phyloP scores from a whole-genome alignment of 2,329 filamentous ascomycete species.

The Claviceps sp. region DNA sequence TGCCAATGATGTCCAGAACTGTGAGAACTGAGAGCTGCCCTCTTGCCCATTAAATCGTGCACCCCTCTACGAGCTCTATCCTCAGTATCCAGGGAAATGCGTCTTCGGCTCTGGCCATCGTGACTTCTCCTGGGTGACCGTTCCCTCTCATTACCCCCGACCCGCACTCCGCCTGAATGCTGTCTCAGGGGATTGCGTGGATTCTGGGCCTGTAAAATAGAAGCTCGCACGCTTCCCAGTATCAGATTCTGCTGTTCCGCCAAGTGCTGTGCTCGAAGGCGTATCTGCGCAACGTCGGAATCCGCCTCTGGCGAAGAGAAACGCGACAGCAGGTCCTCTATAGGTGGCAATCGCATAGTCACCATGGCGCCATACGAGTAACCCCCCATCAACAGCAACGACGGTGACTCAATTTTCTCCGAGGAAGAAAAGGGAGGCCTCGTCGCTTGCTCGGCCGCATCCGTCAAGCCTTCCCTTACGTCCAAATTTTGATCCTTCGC shows the following conservation, averaged over 20 bases:
- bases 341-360: slow-evolving; percentile 55
- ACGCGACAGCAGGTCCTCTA: slow-evolving; percentile 42
- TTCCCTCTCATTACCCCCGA: slow-evolving; percentile 36
- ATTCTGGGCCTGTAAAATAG: slow-evolving; percentile 15
- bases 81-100: slow-evolving; percentile 31
- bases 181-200: slow-evolving; percentile 11
- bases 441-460: background rate
- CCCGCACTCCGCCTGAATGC: slow-evolving; percentile 26
- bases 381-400: slow-evolving; percentile 51
- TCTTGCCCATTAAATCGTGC: slow-evolving; percentile 31
- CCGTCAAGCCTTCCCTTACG: background rate
- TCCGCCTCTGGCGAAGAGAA: slow-evolving; percentile 42
- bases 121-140: slow-evolving; percentile 23
- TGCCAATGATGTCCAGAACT: slow-evolving; percentile 6
- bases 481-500: background rate
- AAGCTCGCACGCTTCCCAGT: slow-evolving; percentile 22
- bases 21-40: slow-evolving; percentile 14
- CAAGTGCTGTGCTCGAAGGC: slow-evolving; percentile 54
- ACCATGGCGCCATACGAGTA: slow-evolving; percentile 90
- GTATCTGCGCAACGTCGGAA: slow-evolving; percentile 53
- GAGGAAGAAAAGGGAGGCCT: background rate
- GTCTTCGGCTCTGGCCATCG: slow-evolving; percentile 18
- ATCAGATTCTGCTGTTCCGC: slow-evolving; percentile 47
- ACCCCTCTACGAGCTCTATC: slow-evolving; percentile 34
- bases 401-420: slow-evolving; percentile 12